Conservation (phyloP, 441 rosid genomes). For the Erysimum pusillum region DNA sequence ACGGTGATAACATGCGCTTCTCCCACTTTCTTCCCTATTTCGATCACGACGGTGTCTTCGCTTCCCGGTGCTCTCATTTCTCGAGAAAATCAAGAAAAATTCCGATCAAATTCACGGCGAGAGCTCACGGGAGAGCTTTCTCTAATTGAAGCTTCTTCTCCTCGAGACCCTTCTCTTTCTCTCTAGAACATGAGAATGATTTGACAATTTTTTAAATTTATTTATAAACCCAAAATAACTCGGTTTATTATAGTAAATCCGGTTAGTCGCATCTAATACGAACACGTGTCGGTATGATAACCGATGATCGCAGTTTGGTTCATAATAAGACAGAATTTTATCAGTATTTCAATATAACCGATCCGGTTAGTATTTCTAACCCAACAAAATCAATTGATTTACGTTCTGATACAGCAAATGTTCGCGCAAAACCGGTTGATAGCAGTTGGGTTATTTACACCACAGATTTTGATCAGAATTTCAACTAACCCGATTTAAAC, state of each 20-base stretch:
- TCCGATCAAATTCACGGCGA: slow-evolving; percentile 18
- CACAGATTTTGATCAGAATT: background rate
- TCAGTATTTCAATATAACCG: background rate
- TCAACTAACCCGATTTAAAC: background rate
- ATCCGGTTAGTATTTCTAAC: background rate
- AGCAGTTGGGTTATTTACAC: too few species aligned
- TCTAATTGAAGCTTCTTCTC: background rate
- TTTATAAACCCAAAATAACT: background rate
- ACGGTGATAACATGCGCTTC: slow-evolving; percentile 80
- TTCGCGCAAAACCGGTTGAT: background rate
- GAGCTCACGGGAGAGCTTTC: background rate
- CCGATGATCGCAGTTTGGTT: background rate
- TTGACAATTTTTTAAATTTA: background rate
- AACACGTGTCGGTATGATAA: background rate
- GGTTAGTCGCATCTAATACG: background rate
- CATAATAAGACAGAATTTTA: background rate
- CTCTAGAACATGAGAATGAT: slow-evolving; percentile 28
- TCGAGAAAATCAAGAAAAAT: background rate
- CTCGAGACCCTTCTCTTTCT: slow-evolving; percentile 18
- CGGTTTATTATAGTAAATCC: background rate
- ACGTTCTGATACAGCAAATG: background rate
- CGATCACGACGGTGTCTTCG: slow-evolving; percentile 65
- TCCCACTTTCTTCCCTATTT: slow-evolving; percentile 66
- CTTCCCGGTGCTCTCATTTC: slow-evolving; percentile 62
- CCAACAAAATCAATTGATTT: background rate